Evolutionary conservation across 2,329 filamentous ascomycete species (phyloP).

Genomic region (Aplosporella prunicola): DNA sequence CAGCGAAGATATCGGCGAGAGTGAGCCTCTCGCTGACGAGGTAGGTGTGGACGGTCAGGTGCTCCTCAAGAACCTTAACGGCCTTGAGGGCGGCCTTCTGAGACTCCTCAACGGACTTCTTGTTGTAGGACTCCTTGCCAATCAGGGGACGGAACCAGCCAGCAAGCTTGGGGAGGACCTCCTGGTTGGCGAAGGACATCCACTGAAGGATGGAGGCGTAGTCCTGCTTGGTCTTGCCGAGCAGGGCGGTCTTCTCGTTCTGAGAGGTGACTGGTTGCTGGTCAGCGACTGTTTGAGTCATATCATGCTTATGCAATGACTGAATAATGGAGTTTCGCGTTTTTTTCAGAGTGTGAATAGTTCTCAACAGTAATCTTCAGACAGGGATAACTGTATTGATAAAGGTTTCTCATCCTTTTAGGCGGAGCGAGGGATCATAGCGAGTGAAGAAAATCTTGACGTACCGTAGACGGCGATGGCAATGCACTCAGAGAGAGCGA

Average conservation of each 20-base stretch:
- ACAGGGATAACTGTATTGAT: slow-evolving; percentile 86
- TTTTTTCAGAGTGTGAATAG: slow-evolving; percentile 68
- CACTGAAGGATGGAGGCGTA: slow-evolving; percentile 96
- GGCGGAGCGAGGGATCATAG: slow-evolving; percentile 10
- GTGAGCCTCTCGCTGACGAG: slow-evolving; percentile 96
- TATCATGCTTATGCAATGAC: slow-evolving; percentile 11
- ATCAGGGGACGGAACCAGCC: slow-evolving; percentile 80
- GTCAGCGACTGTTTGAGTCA: slow-evolving; percentile 17
- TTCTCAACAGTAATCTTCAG: slow-evolving; percentile 91
- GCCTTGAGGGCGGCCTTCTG: slow-evolving; percentile 60
- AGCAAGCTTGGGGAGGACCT: slow-evolving; percentile 65
- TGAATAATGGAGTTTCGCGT: no score
- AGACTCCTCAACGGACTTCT: slow-evolving; percentile 84
- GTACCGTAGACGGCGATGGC: slow-evolving; percentile 96
- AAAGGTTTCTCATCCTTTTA: slow-evolving; percentile 64
- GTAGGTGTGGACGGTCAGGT: slow-evolving; percentile 89
- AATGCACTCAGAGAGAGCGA: slow-evolving; percentile 77
- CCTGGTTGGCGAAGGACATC: slow-evolving; percentile 93
- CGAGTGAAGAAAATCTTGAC: slow-evolving; percentile 36
- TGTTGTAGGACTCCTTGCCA: slow-evolving; percentile 84
- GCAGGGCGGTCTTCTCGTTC: slow-evolving; percentile 99
- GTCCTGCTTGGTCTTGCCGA: slow-evolving; percentile 99
- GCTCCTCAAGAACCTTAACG: slow-evolving; percentile 67
- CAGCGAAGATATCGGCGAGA: slow-evolving; percentile 84
- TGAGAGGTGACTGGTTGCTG: slow-evolving; percentile 77